These are phyloP conservation scores for Coemansia sp. DNA, from an alignment of 192 early-diverging fungal species.

Conservation along the genomic window DNA sequence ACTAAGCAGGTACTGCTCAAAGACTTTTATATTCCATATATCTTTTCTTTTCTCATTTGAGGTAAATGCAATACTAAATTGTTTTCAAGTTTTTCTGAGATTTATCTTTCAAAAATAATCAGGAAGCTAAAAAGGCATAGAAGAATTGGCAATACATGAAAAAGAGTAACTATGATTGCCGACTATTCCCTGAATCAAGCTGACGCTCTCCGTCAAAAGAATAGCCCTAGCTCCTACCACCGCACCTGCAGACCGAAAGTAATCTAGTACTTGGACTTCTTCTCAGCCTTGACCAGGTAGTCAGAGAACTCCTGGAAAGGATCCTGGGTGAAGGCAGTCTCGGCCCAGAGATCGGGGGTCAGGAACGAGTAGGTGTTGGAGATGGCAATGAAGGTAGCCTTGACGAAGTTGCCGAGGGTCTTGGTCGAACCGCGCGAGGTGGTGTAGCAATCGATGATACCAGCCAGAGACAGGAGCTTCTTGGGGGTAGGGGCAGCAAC, in stretches of 20 bases:
- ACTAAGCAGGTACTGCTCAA: conserved; percentile 57
- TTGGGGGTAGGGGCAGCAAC: conserved; percentile 97
- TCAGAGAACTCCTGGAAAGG: conserved; percentile 91
- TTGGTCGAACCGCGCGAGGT: conserved; percentile 93
- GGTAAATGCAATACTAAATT: not conserved
- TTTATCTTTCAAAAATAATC: conserved; percentile 7
- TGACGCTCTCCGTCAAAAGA: not conserved
- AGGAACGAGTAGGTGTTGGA: conserved; percentile 96
- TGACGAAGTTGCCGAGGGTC: conserved; percentile 99
- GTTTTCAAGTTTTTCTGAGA: conserved; percentile 1
- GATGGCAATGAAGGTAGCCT: conserved; percentile 97
- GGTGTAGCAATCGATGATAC: conserved; percentile 98
- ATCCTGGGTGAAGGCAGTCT: conserved; percentile 82
- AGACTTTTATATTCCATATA: conserved; percentile 2
- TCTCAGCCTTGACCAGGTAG: conserved; percentile 66
- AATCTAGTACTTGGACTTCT: conserved; percentile 50
- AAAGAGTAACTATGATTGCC: not conserved
- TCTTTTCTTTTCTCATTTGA: conserved; percentile 2
- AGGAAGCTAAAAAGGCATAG: not conserved
- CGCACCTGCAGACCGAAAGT: not conserved
- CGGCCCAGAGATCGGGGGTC: conserved; percentile 94
- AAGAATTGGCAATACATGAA: not conserved
- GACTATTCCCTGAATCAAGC: not conserved
- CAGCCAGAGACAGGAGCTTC: conserved; percentile 95
- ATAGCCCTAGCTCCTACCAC: not conserved